Conservation (phyloP, 1,284 basidiomycete species). For the Mrakiaceae sp. region DNA sequence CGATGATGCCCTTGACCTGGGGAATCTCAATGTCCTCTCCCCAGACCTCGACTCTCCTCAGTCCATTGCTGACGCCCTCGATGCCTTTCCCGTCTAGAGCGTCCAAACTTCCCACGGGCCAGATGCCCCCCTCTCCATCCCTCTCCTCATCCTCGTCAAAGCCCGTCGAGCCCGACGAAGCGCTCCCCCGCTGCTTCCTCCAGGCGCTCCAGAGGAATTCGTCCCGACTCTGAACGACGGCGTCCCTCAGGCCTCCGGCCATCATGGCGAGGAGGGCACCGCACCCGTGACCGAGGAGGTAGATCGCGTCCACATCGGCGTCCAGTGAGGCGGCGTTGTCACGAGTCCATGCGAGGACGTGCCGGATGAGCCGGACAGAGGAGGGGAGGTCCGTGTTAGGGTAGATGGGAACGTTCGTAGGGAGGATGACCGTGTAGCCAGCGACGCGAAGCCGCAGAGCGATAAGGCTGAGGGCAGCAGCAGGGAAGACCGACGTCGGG, state of each 20-base stretch:
- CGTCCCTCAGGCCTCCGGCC: constrained; percentile 24
- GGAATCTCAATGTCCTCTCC: constrained; percentile 31
- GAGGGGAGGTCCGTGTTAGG: too few species aligned
- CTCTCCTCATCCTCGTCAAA: constrained; percentile 2
- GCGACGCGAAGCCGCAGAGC: too few species aligned
- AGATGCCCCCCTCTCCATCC: neutral
- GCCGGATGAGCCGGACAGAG: too few species aligned
- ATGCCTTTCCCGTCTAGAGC: constrained; percentile 11
- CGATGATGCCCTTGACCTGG: constrained; percentile 30
- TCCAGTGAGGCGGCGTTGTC: constrained; percentile 17
- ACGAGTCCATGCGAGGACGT: too few species aligned
- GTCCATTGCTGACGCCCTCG: constrained; percentile 21
- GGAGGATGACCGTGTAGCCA: too few species aligned
- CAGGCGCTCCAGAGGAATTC: constrained; percentile 5
- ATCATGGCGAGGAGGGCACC: constrained; percentile 33
- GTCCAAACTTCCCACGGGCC: neutral
- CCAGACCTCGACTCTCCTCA: constrained; percentile 31
- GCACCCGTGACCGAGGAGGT: constrained; percentile 32
- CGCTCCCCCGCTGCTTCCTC: constrained; percentile 3
- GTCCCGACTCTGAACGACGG: constrained; percentile 23
- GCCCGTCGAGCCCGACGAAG: neutral
- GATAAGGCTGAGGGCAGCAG: too few species aligned
- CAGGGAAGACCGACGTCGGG: too few species aligned
- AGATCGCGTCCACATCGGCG: constrained; percentile 30
- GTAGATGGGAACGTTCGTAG: too few species aligned